Percentiles rank a stretch among this genome's conserved stretches.
phyloP scores from a whole-genome alignment of 2,329 filamentous ascomycete genomes.

The Fusarium liriodendri region DNA sequence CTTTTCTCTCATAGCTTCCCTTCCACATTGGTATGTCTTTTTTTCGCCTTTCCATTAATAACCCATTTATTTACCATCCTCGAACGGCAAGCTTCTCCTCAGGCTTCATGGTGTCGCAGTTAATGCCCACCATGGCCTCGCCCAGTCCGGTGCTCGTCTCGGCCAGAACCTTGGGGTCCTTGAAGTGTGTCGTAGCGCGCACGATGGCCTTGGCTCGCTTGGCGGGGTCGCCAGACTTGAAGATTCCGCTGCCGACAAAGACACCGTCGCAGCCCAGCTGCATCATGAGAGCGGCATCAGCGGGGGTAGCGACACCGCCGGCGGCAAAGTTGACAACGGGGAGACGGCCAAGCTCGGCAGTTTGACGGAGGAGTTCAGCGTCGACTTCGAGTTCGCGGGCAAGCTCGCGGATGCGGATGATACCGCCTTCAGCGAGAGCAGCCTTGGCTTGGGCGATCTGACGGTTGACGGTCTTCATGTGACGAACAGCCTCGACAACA shows the following conservation, averaged over 20 bases:
- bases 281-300: constrained; percentile 97
- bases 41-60: constrained; percentile 11
- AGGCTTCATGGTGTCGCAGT: constrained; percentile 80
- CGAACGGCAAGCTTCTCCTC: constrained; percentile 85
- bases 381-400: constrained; percentile 86
- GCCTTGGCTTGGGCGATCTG: constrained; percentile 85
- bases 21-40: background rate
- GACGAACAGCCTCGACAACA: constrained; percentile 94
- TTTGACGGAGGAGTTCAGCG: constrained; percentile 83
- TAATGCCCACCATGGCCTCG: constrained; percentile 99
- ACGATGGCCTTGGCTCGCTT: constrained; percentile 96
- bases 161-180: constrained; percentile 85
- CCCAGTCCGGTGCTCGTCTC: constrained; percentile 89
- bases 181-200: constrained; percentile 90
- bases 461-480: constrained; percentile 90
- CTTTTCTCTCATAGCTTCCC: background rate
- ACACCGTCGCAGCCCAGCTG: constrained; percentile 98
- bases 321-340: constrained; percentile 99
- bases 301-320: constrained; percentile 98
- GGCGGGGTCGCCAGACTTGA: constrained; percentile 92
- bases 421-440: constrained; percentile 70
- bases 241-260: constrained; percentile 96
- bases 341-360: constrained; percentile 85
- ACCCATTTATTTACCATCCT: constrained; percentile 74
- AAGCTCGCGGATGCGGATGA: constrained; percentile 70